phyloP scores from a whole-genome alignment of 371 early-diverging fungal species.

The Massospora cicadina region DNA sequence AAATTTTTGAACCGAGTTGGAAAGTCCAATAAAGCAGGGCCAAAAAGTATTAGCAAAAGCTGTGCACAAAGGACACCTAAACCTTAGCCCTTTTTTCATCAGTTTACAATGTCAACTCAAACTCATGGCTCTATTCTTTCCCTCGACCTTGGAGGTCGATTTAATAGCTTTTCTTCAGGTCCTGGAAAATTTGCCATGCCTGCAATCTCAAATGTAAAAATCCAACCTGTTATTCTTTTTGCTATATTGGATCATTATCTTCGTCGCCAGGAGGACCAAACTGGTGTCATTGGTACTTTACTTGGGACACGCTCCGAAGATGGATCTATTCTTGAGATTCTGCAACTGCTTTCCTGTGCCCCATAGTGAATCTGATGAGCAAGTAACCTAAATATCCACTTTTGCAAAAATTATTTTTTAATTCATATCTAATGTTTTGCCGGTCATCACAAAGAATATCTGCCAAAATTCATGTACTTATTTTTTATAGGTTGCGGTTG shows the following conservation, averaged over 20 bases:
- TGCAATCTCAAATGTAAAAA: constrained; percentile 26
- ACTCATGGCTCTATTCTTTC: background rate
- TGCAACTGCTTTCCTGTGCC: constrained; percentile 74
- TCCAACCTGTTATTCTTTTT: constrained; percentile 80
- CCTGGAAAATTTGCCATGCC: constrained; percentile 17
- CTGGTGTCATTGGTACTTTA: constrained; percentile 75
- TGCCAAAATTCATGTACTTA: background rate
- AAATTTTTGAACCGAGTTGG: too few relatives aligned
- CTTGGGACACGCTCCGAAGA: constrained; percentile 70
- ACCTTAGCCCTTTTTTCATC: too few relatives aligned
- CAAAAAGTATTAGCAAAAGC: too few relatives aligned
- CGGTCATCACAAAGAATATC: background rate
- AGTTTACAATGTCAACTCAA: background rate
- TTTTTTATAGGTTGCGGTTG: constrained; percentile 40
- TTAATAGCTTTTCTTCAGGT: background rate
- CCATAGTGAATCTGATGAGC: constrained; percentile 43
- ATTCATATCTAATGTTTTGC: too few relatives aligned
- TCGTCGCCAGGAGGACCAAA: constrained; percentile 64
- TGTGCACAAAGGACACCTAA: too few relatives aligned
- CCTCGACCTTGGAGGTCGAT: constrained; percentile 2
- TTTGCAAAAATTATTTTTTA: too few relatives aligned
- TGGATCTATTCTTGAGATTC: constrained; percentile 70
- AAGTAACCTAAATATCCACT: constrained; percentile 24
- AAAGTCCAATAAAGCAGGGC: too few relatives aligned
- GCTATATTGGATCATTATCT: constrained; percentile 79